Percentiles rank a stretch among this genome's conserved stretches.
Conservation (phyloP, 768 basidiomycete species). For the Leccinum aurantiacum region DNA sequence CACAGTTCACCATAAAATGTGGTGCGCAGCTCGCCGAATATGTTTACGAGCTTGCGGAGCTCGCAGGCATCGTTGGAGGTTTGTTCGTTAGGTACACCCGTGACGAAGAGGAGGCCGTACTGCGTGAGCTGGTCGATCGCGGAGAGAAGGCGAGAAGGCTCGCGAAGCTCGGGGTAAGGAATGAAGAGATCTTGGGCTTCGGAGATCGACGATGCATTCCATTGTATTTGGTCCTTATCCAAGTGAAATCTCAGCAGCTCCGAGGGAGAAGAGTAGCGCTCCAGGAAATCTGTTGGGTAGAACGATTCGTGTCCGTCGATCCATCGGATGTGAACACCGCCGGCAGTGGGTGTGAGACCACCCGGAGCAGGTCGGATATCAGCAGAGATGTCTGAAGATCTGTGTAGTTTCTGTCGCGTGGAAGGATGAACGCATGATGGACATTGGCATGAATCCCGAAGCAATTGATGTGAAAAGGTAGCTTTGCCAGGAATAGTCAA, state of each 20-base stretch:
- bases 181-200: constrained; percentile 48
- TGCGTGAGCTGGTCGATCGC: constrained; percentile 69
- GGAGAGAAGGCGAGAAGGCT: constrained; percentile 40
- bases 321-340: constrained; percentile 57
- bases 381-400: constrained; percentile 61
- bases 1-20: constrained; percentile 92
- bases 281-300: constrained; percentile 49
- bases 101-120: constrained; percentile 74
- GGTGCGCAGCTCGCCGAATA: constrained; percentile 72
- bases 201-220: constrained; percentile 45
- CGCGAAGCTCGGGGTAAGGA: constrained; percentile 50
- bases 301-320: constrained; percentile 58
- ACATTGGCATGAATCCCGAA: constrained; percentile 84
- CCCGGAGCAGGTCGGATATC: constrained; percentile 46
- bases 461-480: constrained; percentile 68
- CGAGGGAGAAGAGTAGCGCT: constrained; percentile 42
- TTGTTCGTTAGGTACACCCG: constrained; percentile 61
- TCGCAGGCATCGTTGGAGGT: constrained; percentile 66
- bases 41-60: constrained; percentile 59
- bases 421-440: constrained; percentile 71
- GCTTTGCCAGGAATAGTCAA: constrained; percentile 36
- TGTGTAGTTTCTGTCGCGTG: constrained; percentile 74
- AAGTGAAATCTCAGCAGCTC: constrained; percentile 43
- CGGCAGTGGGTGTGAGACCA: constrained; percentile 41
- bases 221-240: constrained; percentile 41